These are phyloP conservation scores for Aspergillus eucalypticola DNA, from an alignment of 2,329 filamentous ascomycete genomes.

Conservation along the genomic window DNA sequence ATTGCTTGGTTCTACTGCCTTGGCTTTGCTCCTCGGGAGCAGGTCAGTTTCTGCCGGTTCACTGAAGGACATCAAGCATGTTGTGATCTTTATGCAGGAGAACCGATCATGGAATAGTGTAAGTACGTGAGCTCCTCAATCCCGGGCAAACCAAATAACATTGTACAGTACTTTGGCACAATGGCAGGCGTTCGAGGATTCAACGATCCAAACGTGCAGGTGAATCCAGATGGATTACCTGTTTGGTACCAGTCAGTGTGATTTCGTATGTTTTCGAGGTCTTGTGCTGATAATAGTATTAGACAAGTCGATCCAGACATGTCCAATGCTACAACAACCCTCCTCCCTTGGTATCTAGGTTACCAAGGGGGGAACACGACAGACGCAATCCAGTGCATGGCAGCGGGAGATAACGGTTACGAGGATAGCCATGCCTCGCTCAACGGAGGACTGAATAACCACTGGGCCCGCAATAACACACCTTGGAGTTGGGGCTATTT, in stretches of 20 bases:
- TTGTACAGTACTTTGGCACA: conserved; percentile 54
- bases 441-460: conserved; percentile 54
- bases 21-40: conserved; percentile 22
- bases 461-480: conserved; percentile 57
- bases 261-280: background rate
- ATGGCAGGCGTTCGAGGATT: conserved; percentile 59
- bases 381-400: conserved; percentile 57
- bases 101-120: conserved; percentile 46
- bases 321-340: conserved; percentile 44
- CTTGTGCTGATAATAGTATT: background rate
- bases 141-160: background rate
- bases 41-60: conserved; percentile 38
- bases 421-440: conserved; percentile 54
- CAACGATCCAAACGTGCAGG: conserved; percentile 57
- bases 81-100: conserved; percentile 60
- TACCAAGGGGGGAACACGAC: conserved; percentile 54
- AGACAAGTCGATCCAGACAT: conserved; percentile 42
- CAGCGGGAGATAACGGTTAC: conserved; percentile 55
- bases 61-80: conserved; percentile 57
- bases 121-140: conserved; percentile 5
- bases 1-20: conserved; percentile 8
- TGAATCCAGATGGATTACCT: conserved; percentile 47
- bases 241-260: conserved; percentile 51
- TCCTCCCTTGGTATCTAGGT: conserved; percentile 58
- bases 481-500: conserved; percentile 56